Evolutionary conservation across 768 basidiomycete species (phyloP).

Genomic region (Podaxis sp.): DNA sequence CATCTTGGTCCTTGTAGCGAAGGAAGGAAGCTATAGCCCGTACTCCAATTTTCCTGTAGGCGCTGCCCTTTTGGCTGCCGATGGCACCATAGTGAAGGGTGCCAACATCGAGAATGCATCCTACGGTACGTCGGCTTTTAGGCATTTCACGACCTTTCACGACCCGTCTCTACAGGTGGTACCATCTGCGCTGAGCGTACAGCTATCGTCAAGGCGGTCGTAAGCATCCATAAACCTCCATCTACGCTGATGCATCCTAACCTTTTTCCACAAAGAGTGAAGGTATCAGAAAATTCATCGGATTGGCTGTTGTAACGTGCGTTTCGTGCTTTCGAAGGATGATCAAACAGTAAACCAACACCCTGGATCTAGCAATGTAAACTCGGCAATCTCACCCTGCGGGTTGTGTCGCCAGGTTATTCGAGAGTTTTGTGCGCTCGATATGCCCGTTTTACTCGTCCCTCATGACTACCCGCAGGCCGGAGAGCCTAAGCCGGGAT

Average conservation of each 20-base stretch:
- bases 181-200: constrained; percentile 95
- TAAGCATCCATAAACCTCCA: constrained; percentile 38
- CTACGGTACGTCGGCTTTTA: constrained; percentile 56
- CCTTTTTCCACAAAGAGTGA: constrained; percentile 61
- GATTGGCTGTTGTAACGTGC: constrained; percentile 79
- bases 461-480: constrained; percentile 58
- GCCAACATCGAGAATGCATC: constrained; percentile 95
- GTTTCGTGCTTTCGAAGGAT: constrained; percentile 22
- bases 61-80: constrained; percentile 71
- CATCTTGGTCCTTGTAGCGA: constrained; percentile 41
- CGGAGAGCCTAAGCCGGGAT: constrained; percentile 32
- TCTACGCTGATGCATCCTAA: not conserved
- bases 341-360: not conserved
- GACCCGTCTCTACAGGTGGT: constrained; percentile 50
- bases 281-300: constrained; percentile 66
- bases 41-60: constrained; percentile 96
- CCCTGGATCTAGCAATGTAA: constrained; percentile 57
- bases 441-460: constrained; percentile 72
- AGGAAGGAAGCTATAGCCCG: constrained; percentile 69
- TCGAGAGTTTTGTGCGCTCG: constrained; percentile 77
- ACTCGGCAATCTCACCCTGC: constrained; percentile 74
- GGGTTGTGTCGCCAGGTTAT: constrained; percentile 93
- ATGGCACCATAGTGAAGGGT: constrained; percentile 76
- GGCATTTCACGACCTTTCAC: not conserved
- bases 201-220: constrained; percentile 91